A percentile compares a stretch with the other conserved stretches of the same genome.
phyloP scores from a whole-genome alignment of 768 basidiomycete genomes.

The Boletus bicolor region DNA sequence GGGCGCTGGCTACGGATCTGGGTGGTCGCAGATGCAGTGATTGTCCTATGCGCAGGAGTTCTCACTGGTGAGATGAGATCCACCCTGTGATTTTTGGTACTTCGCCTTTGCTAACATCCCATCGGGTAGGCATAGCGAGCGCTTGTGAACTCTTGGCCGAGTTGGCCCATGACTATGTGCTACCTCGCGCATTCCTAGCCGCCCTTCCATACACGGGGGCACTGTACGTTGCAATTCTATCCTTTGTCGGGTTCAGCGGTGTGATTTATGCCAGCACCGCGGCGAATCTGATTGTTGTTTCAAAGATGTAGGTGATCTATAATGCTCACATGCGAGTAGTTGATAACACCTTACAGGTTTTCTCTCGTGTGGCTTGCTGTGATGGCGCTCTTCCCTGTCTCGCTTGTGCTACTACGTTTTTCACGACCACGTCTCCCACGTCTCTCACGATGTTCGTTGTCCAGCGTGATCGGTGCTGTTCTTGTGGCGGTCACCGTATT shows the following conservation, averaged over 20 bases:
- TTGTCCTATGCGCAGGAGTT: conserved; percentile 73
- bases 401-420: conserved; percentile 59
- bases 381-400: conserved; percentile 62
- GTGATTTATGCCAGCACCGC: conserved; percentile 58
- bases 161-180: conserved; percentile 55
- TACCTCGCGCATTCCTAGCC: conserved; percentile 53
- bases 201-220: conserved; percentile 48
- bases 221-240: conserved; percentile 49
- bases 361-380: conserved; percentile 64
- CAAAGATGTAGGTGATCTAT: conserved; percentile 46
- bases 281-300: conserved; percentile 49
- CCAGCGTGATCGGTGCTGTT: conserved; percentile 41
- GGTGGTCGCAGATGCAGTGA: conserved; percentile 62
- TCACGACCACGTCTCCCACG: conserved; percentile 60
- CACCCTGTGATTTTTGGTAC: neutral
- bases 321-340: neutral
- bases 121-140: conserved; percentile 46
- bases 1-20: conserved; percentile 61
- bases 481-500: conserved; percentile 43
- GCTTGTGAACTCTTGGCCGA: conserved; percentile 59
- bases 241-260: conserved; percentile 48
- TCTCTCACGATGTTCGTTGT: conserved; percentile 37
- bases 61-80: conserved; percentile 48
- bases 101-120: conserved; percentile 1
- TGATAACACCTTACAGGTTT: conserved; percentile 43